phyloP scores from a whole-genome alignment of 192 early-diverging fungal genomes.

The Kickxella alabastrina region DNA sequence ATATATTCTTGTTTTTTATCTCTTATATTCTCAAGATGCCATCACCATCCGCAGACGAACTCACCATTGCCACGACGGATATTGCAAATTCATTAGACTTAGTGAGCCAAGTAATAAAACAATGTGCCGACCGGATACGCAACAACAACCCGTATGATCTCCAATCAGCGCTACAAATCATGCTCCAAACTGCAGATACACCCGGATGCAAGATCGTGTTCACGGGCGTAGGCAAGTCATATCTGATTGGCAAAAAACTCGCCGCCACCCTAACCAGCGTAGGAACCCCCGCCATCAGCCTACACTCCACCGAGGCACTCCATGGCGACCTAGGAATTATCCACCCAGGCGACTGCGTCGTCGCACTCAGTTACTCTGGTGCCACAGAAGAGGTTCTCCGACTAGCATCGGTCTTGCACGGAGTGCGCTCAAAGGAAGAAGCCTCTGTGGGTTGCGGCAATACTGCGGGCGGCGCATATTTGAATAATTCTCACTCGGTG shows the following conservation, averaged over 20 bases:
- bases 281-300: conserved; percentile 21
- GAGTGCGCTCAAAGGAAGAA: neutral
- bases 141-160: conserved; percentile 2
- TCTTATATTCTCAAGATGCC: neutral
- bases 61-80: neutral
- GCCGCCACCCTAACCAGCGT: conserved; percentile 39
- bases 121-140: conserved; percentile 20
- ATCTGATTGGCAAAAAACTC: conserved; percentile 33
- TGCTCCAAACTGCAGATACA: conserved; percentile 5
- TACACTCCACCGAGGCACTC: conserved; percentile 41
- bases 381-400: conserved; percentile 27
- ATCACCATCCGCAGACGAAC: neutral
- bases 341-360: conserved; percentile 18
- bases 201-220: conserved; percentile 19
- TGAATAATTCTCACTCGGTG: no score
- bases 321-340: conserved; percentile 41
- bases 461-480: no score
- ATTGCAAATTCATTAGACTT: conserved; percentile 19
- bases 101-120: conserved; percentile 15
- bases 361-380: conserved; percentile 42
- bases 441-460: no score
- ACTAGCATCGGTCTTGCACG: conserved; percentile 6
- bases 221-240: conserved; percentile 42
- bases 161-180: conserved; percentile 12
- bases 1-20: no score